phyloP scores from a whole-genome alignment of 2,329 filamentous ascomycete species.

The Ophiostoma sp. region DNA sequence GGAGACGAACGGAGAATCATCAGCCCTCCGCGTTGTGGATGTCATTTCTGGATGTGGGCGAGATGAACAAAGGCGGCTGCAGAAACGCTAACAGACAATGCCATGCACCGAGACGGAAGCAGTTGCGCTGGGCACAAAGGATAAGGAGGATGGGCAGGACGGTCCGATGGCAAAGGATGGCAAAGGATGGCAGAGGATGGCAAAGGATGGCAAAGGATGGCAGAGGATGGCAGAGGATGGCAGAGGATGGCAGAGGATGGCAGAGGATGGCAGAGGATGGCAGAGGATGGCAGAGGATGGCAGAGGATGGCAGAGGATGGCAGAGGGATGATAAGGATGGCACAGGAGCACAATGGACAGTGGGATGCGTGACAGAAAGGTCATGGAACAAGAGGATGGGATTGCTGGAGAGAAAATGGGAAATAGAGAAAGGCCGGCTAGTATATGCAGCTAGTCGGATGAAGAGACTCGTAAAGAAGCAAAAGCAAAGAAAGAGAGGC shows the following conservation, averaged over 20 bases:
- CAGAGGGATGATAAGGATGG: too few relatives aligned
- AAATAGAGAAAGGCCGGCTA: too few relatives aligned
- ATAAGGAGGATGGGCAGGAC: neutral
- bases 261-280: neutral
- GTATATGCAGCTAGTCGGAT: too few relatives aligned
- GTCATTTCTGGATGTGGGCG: neutral
- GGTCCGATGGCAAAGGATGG: neutral
- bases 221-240: too few relatives aligned
- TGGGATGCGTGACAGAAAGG: too few relatives aligned
- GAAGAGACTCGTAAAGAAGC: too few relatives aligned
- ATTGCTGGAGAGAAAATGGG: neutral
- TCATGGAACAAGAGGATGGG: neutral
- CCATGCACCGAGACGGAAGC: neutral
- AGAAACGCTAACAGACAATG: neutral
- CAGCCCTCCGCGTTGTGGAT: too few relatives aligned
- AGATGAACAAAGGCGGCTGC: neutral
- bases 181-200: neutral
- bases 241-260: neutral
- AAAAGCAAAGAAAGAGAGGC: too few relatives aligned
- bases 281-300: neutral
- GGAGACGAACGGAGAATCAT: too few relatives aligned
- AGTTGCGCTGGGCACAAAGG: neutral
- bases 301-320: too few relatives aligned
- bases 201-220: too few relatives aligned
- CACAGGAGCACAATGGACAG: too few relatives aligned